Percentiles rank a stretch among this genome's conserved stretches.
Evolutionary conservation across 2,329 filamentous ascomycete genomes (phyloP).

Genomic region (Fusarium palustre): DNA sequence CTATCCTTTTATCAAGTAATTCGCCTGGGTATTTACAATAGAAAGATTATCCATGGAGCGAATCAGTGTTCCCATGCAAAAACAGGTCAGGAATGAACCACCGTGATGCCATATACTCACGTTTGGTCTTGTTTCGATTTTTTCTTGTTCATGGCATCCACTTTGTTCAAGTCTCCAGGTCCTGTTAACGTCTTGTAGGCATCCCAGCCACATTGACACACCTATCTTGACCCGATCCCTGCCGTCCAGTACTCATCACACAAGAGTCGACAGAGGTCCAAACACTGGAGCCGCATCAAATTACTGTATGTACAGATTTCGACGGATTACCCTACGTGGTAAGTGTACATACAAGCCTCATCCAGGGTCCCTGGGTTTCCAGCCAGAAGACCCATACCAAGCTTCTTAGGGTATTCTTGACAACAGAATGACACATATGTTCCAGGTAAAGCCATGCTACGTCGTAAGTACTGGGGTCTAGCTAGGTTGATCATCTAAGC

Average conservation of each 20-base stretch:
- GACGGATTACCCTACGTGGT: not conserved
- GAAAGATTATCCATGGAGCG: not conserved
- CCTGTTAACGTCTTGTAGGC: too few relatives aligned
- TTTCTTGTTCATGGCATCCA: not conserved
- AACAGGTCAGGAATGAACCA: not conserved
- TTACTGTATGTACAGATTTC: not conserved
- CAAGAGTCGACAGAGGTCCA: not conserved
- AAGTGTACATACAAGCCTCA: not conserved
- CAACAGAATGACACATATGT: constrained; percentile 30
- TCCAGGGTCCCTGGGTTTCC: not conserved
- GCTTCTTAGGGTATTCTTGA: not conserved
- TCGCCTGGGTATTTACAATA: not conserved
- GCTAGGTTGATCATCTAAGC: constrained; percentile 1
- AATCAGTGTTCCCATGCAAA: not conserved
- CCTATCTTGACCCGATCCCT: too few relatives aligned
- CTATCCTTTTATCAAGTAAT: not conserved
- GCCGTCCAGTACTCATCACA: not conserved
- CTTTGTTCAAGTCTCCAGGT: not conserved
- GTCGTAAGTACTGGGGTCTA: not conserved
- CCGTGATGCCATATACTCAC: too few relatives aligned
- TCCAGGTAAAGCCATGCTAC: constrained; percentile 1
- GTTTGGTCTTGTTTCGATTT: not conserved
- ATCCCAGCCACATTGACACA: not conserved
- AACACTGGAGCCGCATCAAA: not conserved
- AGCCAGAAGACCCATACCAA: constrained; percentile 1